phyloP scores from a whole-genome alignment of 2,329 filamentous ascomycete species.

The Zelopaecilomyces penicillatus region DNA sequence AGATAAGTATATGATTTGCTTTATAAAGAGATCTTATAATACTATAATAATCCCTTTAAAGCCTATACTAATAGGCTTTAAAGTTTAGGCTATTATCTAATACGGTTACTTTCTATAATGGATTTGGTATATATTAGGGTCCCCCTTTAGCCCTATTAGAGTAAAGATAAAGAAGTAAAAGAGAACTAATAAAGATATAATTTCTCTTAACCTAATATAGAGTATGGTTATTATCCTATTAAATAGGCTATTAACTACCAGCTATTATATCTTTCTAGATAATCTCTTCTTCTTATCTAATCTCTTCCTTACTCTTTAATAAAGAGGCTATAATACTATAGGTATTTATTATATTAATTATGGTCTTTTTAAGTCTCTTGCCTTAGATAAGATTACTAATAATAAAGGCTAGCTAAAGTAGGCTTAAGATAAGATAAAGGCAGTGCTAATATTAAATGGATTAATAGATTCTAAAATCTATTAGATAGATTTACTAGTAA shows the following conservation, averaged over 20 bases:
- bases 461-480: no score
- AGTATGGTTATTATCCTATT: constrained; percentile 11
- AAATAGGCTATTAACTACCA: constrained; percentile 6
- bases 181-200: background rate
- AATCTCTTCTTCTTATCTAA: no score
- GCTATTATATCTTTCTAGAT: no score
- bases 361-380: no score
- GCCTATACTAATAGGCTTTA: constrained; percentile 7
- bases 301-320: no score
- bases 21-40: background rate
- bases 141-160: background rate
- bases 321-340: no score
- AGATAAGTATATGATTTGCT: constrained; percentile 5
- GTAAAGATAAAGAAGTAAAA: background rate
- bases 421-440: no score
- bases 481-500: no score
- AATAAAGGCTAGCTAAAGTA: no score
- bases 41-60: constrained; percentile 3
- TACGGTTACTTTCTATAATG: constrained; percentile 7
- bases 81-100: constrained; percentile 10
- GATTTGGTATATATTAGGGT: constrained; percentile 4
- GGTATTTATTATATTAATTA: no score
- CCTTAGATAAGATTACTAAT: no score
- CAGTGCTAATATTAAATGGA: no score
- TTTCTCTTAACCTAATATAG: constrained; percentile 9